Conservation (phyloP, 345 rosid species). For the Psidium friedrichsthalianum region DNA sequence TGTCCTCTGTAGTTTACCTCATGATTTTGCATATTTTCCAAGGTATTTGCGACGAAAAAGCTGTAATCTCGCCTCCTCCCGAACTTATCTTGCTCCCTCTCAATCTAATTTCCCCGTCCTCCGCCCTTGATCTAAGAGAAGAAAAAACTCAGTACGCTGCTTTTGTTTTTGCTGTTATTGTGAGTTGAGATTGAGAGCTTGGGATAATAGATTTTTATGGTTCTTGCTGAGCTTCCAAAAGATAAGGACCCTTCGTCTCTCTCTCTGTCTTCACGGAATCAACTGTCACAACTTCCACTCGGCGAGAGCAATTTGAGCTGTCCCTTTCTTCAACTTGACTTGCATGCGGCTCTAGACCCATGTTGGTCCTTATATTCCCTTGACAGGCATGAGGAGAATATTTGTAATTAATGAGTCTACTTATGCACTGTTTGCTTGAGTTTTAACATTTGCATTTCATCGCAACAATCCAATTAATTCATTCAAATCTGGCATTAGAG, state of each 20-base stretch:
- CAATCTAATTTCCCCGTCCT: not conserved
- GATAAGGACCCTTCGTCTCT: conserved; percentile 3
- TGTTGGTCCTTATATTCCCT: not conserved
- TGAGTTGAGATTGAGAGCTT: not conserved
- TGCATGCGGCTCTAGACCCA: not conserved
- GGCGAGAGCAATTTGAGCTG: not conserved
- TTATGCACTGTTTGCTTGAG: not conserved
- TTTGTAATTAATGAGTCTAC: not conserved
- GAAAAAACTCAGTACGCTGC: not conserved
- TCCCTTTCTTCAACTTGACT: not conserved
- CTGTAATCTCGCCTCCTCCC: not conserved
- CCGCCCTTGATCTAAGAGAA: not conserved
- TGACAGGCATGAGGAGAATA: not conserved
- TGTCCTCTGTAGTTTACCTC: not conserved
- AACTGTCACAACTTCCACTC: conserved; percentile 1
- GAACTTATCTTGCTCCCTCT: not conserved
- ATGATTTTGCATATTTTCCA: not conserved
- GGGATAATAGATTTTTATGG: not conserved
- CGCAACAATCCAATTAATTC: not conserved
- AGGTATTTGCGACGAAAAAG: not conserved
- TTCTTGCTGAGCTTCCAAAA: conserved; percentile 9
- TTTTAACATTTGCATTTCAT: not conserved
- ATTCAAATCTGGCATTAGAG: not conserved
- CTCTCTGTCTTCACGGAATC: conserved; percentile 1
- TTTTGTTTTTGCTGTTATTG: not conserved